Conservation (phyloP, 768 basidiomycete genomes). For the Tulasnella sp. region DNA sequence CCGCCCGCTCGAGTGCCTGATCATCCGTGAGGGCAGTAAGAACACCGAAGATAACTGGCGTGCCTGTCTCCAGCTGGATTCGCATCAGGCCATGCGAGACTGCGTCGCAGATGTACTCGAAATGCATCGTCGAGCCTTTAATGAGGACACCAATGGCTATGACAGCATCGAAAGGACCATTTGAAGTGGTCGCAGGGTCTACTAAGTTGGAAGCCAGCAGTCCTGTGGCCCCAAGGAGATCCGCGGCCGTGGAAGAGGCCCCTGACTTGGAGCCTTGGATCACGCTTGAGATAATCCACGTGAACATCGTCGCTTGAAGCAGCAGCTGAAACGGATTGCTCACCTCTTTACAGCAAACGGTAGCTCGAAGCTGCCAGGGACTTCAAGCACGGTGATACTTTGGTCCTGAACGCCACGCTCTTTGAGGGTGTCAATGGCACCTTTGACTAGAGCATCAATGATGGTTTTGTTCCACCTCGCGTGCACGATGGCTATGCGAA, state of each 20-base stretch:
- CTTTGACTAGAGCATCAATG: constrained; percentile 74
- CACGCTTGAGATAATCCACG: constrained; percentile 57
- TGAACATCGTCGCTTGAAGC: not conserved
- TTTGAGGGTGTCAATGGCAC: constrained; percentile 68
- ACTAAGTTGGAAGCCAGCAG: constrained; percentile 39
- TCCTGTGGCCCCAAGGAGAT: constrained; percentile 52
- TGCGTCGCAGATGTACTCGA: constrained; percentile 95
- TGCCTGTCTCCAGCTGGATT: constrained; percentile 84
- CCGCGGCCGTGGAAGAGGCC: constrained; percentile 62
- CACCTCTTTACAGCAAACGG: constrained; percentile 78
- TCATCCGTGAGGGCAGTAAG: constrained; percentile 86
- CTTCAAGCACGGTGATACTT: constrained; percentile 84
- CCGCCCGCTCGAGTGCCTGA: constrained; percentile 91
- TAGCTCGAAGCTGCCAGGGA: constrained; percentile 92
- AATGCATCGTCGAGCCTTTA: constrained; percentile 98
- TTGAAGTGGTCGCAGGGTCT: constrained; percentile 36
- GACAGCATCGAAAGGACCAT: constrained; percentile 79
- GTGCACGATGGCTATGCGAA: constrained; percentile 88
- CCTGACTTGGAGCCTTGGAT: constrained; percentile 82
- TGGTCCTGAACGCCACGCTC: constrained; percentile 75
- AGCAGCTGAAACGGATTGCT: not conserved
- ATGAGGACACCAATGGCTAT: constrained; percentile 98
- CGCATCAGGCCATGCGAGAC: constrained; percentile 92
- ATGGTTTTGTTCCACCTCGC: constrained; percentile 90
- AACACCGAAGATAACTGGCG: constrained; percentile 94